A percentile compares a stretch with the other conserved stretches of the same genome.
Conservation (phyloP, 2,329 filamentous ascomycete genomes). For the Fusarium sp. region DNA sequence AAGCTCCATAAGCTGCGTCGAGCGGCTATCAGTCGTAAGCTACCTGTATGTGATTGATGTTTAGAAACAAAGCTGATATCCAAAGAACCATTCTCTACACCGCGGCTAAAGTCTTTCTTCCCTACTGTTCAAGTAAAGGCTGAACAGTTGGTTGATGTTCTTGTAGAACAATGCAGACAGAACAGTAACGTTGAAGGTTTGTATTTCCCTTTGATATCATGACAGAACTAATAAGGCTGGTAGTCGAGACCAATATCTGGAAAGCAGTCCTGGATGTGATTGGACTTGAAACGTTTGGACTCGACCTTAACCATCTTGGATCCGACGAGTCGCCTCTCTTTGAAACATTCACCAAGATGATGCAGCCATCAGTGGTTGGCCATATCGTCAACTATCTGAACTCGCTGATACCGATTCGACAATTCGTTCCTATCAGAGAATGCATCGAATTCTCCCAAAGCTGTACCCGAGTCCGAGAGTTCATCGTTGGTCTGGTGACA, state of each 20-base stretch:
- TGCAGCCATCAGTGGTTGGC: conserved; percentile 44
- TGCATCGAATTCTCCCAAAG: conserved; percentile 53
- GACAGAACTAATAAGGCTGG: background rate
- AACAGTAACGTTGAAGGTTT: conserved; percentile 36
- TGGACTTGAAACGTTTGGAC: conserved; percentile 51
- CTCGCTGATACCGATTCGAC: conserved; percentile 53
- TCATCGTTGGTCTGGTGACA: conserved; percentile 45
- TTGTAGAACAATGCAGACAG: conserved; percentile 34
- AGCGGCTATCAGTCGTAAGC: conserved; percentile 51
- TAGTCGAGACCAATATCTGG: conserved; percentile 50
- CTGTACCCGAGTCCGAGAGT: conserved; percentile 48
- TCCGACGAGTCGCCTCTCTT: conserved; percentile 44
- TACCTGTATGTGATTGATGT: background rate
- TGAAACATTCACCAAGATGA: conserved; percentile 40
- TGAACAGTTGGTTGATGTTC: conserved; percentile 45
- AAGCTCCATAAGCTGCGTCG: conserved; percentile 53
- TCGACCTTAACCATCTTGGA: conserved; percentile 53
- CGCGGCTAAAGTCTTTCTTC: conserved; percentile 47
- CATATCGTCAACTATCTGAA: conserved; percentile 52
- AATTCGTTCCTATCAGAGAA: conserved; percentile 53
- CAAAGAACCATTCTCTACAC: conserved; percentile 50
- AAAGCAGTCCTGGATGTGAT: conserved; percentile 53
- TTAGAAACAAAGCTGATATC: conserved; percentile 4
- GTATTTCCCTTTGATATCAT: background rate
- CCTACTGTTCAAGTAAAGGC: conserved; percentile 54